phyloP scores from a whole-genome alignment of 495 filamentous ascomycete genomes.

The Hypoxylon trugodes region DNA sequence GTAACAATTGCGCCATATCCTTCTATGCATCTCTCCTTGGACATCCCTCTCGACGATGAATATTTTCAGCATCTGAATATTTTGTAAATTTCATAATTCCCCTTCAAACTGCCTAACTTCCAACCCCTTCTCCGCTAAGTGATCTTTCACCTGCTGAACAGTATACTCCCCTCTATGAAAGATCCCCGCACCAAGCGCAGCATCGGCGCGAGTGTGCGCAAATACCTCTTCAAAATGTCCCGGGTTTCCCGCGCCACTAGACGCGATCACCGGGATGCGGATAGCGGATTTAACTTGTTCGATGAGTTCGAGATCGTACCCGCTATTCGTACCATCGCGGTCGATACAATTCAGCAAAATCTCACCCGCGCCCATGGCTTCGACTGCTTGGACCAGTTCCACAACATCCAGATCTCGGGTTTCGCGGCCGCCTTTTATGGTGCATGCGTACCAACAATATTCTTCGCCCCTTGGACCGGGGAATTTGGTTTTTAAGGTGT shows the following conservation, averaged over 20 bases:
- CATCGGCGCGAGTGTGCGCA: slow-evolving; percentile 82
- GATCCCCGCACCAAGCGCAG: slow-evolving; percentile 94
- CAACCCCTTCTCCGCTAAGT: slow-evolving; percentile 73
- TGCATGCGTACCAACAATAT: slow-evolving; percentile 97
- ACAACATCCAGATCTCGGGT: slow-evolving; percentile 89
- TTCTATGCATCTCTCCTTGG: slow-evolving; percentile 6
- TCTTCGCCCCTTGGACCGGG: slow-evolving; percentile 79
- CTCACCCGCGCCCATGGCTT: slow-evolving; percentile 95
- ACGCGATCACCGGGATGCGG: slow-evolving; percentile 94
- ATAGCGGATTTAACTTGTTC: slow-evolving; percentile 82
- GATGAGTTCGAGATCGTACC: slow-evolving; percentile 94
- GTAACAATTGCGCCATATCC: slow-evolving; percentile 19
- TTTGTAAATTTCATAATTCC: slow-evolving; percentile 42
- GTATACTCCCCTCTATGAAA: slow-evolving; percentile 97
- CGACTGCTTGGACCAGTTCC: slow-evolving; percentile 86
- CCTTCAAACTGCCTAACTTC: slow-evolving; percentile 78
- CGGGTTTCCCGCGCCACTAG: slow-evolving; percentile 90
- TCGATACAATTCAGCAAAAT: slow-evolving; percentile 96
- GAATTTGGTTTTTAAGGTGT: slow-evolving; percentile 74
- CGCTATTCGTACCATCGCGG: slow-evolving; percentile 92
- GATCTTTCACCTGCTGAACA: slow-evolving; percentile 91
- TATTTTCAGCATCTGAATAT: too few relatives aligned
- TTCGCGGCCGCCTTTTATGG: slow-evolving; percentile 93
- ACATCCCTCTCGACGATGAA: neutral
- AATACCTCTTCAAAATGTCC: slow-evolving; percentile 93